phyloP scores from a whole-genome alignment of 495 filamentous ascomycete genomes.

The Penicillium roqueforti region DNA sequence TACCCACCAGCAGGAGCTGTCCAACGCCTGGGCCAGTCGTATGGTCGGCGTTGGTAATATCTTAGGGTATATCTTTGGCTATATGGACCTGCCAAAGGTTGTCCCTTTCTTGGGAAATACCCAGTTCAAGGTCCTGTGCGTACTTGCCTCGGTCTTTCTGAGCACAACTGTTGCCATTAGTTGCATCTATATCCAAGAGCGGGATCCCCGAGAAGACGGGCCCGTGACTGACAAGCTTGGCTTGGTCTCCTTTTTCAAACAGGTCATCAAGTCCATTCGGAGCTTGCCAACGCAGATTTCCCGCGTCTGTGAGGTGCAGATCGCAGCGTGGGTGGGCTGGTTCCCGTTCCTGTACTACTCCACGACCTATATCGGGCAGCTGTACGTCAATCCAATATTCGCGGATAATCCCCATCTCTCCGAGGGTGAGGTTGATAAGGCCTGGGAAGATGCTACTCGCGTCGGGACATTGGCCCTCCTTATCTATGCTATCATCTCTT shows the following conservation, averaged over 20 bases:
- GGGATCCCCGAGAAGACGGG: conserved; percentile 70
- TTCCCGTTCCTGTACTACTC: conserved; percentile 94
- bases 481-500: conserved; percentile 79
- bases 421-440: conserved; percentile 63
- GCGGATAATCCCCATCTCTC: conserved; percentile 71
- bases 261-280: conserved; percentile 70
- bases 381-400: conserved; percentile 79
- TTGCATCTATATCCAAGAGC: conserved; percentile 62
- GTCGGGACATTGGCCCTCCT: conserved; percentile 79
- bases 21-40: conserved; percentile 84
- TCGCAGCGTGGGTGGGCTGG: conserved; percentile 91
- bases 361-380: conserved; percentile 85
- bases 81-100: conserved; percentile 64
- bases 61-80: conserved; percentile 77
- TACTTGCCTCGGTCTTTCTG: conserved; percentile 70
- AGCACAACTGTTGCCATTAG: conserved; percentile 61
- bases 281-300: conserved; percentile 73
- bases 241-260: conserved; percentile 71
- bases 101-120: conserved; percentile 75
- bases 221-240: conserved; percentile 55
- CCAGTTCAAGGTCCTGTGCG: conserved; percentile 86
- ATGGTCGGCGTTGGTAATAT: conserved; percentile 82
- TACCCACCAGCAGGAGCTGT: conserved; percentile 81
- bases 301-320: conserved; percentile 80
- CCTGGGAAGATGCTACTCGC: conserved; percentile 79